phyloP scores from a whole-genome alignment of 169 alveolate genomes.

The Plasmodium inui region DNA sequence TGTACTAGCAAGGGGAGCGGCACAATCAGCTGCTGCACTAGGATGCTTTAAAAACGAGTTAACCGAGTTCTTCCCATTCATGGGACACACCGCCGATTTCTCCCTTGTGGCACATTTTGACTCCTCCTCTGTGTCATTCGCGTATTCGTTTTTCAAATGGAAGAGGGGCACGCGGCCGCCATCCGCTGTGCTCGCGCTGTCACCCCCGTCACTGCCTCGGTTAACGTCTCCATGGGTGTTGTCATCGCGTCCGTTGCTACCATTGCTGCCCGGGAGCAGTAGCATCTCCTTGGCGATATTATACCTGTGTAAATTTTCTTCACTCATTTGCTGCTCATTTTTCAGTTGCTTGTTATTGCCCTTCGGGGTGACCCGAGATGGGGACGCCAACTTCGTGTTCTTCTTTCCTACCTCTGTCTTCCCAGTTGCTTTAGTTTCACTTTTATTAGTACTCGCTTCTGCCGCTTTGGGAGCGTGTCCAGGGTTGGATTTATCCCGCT shows the following conservation, averaged over 20 bases:
- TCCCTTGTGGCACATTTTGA: not conserved
- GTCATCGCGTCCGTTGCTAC: not conserved
- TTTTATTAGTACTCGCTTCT: not conserved
- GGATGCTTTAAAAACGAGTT: not conserved
- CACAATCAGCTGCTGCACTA: not conserved
- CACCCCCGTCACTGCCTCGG: not conserved
- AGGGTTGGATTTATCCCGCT: not conserved
- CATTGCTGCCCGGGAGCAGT: slow-evolving; percentile 15
- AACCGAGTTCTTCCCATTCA: not conserved
- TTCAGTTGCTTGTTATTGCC: not conserved
- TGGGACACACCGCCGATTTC: not conserved
- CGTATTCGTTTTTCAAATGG: slow-evolving; percentile 8
- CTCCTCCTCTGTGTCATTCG: not conserved
- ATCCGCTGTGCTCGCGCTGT: not conserved
- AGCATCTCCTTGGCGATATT: slow-evolving; percentile 58
- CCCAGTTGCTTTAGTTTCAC: not conserved
- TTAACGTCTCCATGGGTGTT: not conserved
- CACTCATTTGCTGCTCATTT: not conserved
- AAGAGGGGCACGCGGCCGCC: not conserved
- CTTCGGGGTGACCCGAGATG: not conserved
- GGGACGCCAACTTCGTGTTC: not conserved
- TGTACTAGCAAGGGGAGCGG: not conserved
- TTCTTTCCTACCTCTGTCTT: not conserved
- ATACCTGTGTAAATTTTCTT: slow-evolving; percentile 44
- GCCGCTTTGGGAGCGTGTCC: not conserved